Evolutionary conservation across 1,284 basidiomycete species (phyloP).

Genomic region (Calocybe gambosa): DNA sequence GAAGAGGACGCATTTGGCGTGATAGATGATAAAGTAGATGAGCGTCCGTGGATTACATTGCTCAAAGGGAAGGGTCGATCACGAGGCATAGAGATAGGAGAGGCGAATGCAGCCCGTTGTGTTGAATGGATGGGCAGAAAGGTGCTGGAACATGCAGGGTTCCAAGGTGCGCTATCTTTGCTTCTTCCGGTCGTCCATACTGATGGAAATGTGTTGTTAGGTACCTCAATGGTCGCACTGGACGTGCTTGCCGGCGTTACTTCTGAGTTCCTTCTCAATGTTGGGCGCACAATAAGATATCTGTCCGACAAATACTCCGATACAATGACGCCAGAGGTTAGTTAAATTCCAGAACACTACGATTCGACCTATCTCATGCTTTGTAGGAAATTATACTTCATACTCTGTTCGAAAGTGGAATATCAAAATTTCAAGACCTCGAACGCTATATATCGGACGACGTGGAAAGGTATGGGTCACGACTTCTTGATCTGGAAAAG

Average conservation of each 20-base stretch:
- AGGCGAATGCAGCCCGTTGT: slow-evolving; percentile 52
- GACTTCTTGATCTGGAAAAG: slow-evolving; percentile 77
- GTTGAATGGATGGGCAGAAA: slow-evolving; percentile 66
- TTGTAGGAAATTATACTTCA: slow-evolving; percentile 86
- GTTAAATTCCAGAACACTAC: slow-evolving; percentile 15
- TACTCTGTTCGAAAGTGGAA: slow-evolving; percentile 83
- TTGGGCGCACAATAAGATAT: slow-evolving; percentile 82
- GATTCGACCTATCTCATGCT: not conserved
- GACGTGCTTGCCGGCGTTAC: slow-evolving; percentile 80
- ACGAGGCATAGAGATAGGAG: slow-evolving; percentile 43
- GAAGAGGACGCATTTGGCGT: slow-evolving; percentile 30
- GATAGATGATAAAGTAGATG: slow-evolving; percentile 51
- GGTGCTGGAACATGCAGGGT: slow-evolving; percentile 81
- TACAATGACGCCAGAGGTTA: slow-evolving; percentile 78
- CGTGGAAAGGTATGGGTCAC: slow-evolving; percentile 74
- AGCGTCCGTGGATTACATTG: slow-evolving; percentile 46
- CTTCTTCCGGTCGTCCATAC: not conserved
- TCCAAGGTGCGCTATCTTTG: slow-evolving; percentile 62
- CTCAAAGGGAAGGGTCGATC: slow-evolving; percentile 25
- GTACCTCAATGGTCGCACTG: slow-evolving; percentile 62
- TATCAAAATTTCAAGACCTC: slow-evolving; percentile 67
- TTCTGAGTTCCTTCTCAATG: slow-evolving; percentile 77
- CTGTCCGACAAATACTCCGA: slow-evolving; percentile 76
- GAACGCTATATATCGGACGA: slow-evolving; percentile 89
- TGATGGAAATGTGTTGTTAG: slow-evolving; percentile 26